phyloP scores from a whole-genome alignment of 1,284 basidiomycete genomes.

The Leccinum holopus region DNA sequence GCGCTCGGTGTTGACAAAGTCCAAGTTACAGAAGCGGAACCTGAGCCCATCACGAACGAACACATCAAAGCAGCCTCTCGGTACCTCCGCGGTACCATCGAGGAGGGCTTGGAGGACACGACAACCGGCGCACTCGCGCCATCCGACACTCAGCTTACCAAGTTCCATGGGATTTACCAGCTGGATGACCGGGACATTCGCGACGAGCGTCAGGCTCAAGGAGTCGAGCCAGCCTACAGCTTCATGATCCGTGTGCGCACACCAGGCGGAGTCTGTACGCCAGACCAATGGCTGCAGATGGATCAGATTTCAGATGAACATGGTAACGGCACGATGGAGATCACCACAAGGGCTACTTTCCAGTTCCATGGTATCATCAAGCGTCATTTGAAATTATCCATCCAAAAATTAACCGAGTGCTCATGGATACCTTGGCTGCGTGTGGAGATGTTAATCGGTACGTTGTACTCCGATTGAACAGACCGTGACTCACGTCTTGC shows the following conservation, averaged over 20 bases:
- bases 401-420: slow-evolving; percentile 91
- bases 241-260: slow-evolving; percentile 99
- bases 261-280: slow-evolving; percentile 92
- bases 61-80: slow-evolving; percentile 98
- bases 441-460: slow-evolving; percentile 98
- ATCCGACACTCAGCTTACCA: slow-evolving; percentile 92
- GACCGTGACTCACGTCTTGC: slow-evolving; percentile 7
- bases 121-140: slow-evolving; percentile 89
- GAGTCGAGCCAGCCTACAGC: slow-evolving; percentile 92
- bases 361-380: slow-evolving; percentile 99
- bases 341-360: slow-evolving; percentile 99
- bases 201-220: slow-evolving; percentile 91
- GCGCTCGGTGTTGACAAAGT: slow-evolving; percentile 89
- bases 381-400: slow-evolving; percentile 91
- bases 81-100: slow-evolving; percentile 94
- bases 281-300: slow-evolving; percentile 94
- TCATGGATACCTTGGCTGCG: slow-evolving; percentile 96
- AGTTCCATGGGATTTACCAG: slow-evolving; percentile 98
- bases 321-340: slow-evolving; percentile 93
- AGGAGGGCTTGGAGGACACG: slow-evolving; percentile 85
- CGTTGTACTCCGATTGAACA: slow-evolving; percentile 21
- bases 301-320: slow-evolving; percentile 93
- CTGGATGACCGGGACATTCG: slow-evolving; percentile 98
- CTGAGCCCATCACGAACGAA: slow-evolving; percentile 98
- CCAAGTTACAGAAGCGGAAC: slow-evolving; percentile 90